Base-by-base conservation (phyloP, 2,329 filamentous ascomycete species). In the Aspergillus novoparasiticus region DNA sequence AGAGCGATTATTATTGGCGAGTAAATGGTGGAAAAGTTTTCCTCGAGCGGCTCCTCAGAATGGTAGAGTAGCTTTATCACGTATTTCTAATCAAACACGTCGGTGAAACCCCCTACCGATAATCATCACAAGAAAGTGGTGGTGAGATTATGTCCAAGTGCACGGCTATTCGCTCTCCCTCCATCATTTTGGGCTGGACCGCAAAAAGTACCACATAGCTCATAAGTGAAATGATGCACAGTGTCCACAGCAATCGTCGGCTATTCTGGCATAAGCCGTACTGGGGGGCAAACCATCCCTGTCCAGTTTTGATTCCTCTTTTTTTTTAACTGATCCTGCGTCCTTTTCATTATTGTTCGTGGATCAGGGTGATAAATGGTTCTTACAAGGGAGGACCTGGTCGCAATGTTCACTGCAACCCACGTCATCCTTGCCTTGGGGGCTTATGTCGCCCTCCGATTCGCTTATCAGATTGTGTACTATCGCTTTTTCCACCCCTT, bases 401-500 rank as follows among this genome's bases (percentile, higher is more conserved):
- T 73, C 60, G 71, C 72, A 61, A 66, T 70, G 61, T 46, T 75
- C 69, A 75, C 73, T 57, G 64, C 71, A 61, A 68, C 66, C 30
- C 71, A 73, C 62, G 30, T 68, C 16, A 45, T 71, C 8, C 39
- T 75, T 6, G 66, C 66, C 48, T 55, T 71, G 16, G 14, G 73
- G 19, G 66, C 61, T 6, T 75, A 76, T 66, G 30, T 72, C 11
- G 57, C 58, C 3, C 56, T 72, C 6, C 71, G 67, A 43, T 67
- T 74, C 28, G 50, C 71, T 16, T 74, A 73, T 60, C 79, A 81
- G 62, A 74, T 81, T 36, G 66, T 80, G 32, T 75, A 81, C 67
- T 79, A 81, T 63, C 71, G 72, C 41, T 84, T 83, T 73, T 83
- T 86, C 57, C 83, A 86, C 63, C 83, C 85, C 12, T 74, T 87